Evolutionary conservation across 371 early-diverging fungal species (phyloP), one percentile per base, ranked within the genome.

Genomic region (Phascolomyces articulosus): DNA sequence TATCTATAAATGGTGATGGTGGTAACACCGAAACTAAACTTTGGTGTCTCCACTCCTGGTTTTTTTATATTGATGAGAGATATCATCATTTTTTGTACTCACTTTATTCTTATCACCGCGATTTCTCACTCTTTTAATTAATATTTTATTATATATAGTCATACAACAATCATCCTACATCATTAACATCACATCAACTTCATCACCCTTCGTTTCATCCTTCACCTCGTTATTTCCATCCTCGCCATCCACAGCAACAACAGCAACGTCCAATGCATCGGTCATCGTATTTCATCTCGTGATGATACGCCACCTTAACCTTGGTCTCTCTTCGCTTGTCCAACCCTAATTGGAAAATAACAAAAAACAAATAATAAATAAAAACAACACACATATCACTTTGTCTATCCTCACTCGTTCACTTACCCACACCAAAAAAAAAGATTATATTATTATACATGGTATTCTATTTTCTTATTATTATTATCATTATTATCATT

Each of bases 271-370:
- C 40, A 6, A 20, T 57, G 21, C 18, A 57, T 40, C 57, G 40
- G 13, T 28, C 57, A 20, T 57, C 57, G 57, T 38, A 57, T 55
- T n/a, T 8, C 38, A 18, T 21, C 40, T 38, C 57, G 34, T 57
- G 23, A 34, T 15, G 20, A 40, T 28, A 38, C 31, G 21, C 38
- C 51, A 49, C 51, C n/a, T n/a, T n/a, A 49, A 26, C 34, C 57
- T 38, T 57, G 40, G 57, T 57, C 57, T 24, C n/a, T 57, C 57
- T 24, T 49, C 51, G 24, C 51, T 23, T 49, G 51, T 49, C 26
- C 51, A 49, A 49, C 51, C 51, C 24, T 49, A 49, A 44, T 20
- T 8, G 13, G 21, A 23, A 49, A n/a, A 31, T 24, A 55, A n/a
- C n/a, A n/a, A n/a, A n/a, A n/a, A 21, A 27, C 15, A 16, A 41